These are phyloP conservation scores for Anastatica hierochuntica DNA, from an alignment of 345 rosid genomes.

Conservation along the genomic window DNA sequence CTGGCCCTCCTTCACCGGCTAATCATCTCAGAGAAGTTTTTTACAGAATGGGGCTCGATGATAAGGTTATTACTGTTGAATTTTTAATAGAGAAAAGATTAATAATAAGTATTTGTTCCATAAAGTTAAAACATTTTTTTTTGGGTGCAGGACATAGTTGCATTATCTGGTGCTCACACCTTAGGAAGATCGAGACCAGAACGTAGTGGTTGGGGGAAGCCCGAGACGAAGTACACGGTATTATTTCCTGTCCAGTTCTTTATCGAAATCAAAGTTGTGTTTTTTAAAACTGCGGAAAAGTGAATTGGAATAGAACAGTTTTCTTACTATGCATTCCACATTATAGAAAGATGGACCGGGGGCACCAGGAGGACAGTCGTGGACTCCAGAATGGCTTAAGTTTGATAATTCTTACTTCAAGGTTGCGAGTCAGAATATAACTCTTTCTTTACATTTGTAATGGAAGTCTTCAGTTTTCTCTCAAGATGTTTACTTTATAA, in stretches of 20 bases:
- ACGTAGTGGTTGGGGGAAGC: conserved; percentile 97
- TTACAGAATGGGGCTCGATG: conserved; percentile 90
- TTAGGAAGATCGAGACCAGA: conserved; percentile 95
- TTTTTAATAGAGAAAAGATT: background rate
- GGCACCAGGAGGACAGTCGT: conserved; percentile 94
- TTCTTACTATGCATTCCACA: background rate
- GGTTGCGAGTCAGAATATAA: conserved; percentile 34
- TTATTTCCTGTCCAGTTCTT: background rate
- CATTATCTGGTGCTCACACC: conserved; percentile 94
- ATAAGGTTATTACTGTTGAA: conserved; percentile 46
- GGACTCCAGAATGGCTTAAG: conserved; percentile 93
- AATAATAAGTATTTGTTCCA: background rate
- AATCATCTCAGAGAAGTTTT: conserved; percentile 74
- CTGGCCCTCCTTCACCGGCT: conserved; percentile 86
- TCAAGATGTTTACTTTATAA: conserved; percentile 1
- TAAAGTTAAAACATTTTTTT: background rate
- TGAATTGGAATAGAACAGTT: background rate
- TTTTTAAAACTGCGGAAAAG: background rate
- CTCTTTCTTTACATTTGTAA: background rate
- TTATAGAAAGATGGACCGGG: conserved; percentile 91
- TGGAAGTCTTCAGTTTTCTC: background rate
- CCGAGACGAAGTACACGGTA: conserved; percentile 95
- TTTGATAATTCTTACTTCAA: conserved; percentile 95
- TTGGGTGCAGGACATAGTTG: conserved; percentile 72
- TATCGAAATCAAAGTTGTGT: background rate